phyloP scores from a whole-genome alignment of 129 eudicot species.

The Artemisia annua region DNA sequence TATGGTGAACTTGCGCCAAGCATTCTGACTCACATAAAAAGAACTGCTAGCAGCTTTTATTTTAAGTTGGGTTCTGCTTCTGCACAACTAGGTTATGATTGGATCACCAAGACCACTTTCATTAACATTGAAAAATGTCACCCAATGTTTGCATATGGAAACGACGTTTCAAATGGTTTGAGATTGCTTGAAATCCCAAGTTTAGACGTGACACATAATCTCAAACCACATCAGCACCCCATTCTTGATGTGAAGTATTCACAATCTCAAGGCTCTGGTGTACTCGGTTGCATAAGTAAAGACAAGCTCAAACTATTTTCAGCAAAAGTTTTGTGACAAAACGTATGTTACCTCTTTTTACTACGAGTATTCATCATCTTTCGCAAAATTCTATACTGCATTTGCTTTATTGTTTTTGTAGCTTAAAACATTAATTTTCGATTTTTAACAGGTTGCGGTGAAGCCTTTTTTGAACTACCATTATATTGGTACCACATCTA shows the following conservation, averaged over 20 bases:
- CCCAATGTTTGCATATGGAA: slow-evolving; percentile 12
- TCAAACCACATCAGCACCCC: slow-evolving; percentile 14
- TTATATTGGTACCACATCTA: neutral
- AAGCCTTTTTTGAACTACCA: neutral
- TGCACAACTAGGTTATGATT: slow-evolving; percentile 9
- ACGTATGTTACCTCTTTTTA: slow-evolving; percentile 11
- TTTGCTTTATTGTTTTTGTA: neutral
- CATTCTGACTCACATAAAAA: neutral
- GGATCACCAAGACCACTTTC: neutral
- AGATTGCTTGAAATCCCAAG: slow-evolving; percentile 13
- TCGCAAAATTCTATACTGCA: neutral
- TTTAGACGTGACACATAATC: slow-evolving; percentile 3
- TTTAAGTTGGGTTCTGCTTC: neutral
- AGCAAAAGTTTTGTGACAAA: slow-evolving; percentile 12
- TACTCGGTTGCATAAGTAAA: slow-evolving; percentile 18
- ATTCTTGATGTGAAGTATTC: slow-evolving; percentile 12
- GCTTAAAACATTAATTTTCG: neutral
- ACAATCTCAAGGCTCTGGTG: slow-evolving; percentile 1
- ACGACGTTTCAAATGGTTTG: slow-evolving; percentile 8
- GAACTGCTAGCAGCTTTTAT: neutral
- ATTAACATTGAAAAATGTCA: slow-evolving; percentile 1
- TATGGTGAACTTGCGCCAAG: neutral
- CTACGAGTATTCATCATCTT: neutral
- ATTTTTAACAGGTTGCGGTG: neutral
- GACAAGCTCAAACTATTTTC: slow-evolving; percentile 13